phyloP scores from a whole-genome alignment of 768 basidiomycete species.

The Fibroporia radiculosa region DNA sequence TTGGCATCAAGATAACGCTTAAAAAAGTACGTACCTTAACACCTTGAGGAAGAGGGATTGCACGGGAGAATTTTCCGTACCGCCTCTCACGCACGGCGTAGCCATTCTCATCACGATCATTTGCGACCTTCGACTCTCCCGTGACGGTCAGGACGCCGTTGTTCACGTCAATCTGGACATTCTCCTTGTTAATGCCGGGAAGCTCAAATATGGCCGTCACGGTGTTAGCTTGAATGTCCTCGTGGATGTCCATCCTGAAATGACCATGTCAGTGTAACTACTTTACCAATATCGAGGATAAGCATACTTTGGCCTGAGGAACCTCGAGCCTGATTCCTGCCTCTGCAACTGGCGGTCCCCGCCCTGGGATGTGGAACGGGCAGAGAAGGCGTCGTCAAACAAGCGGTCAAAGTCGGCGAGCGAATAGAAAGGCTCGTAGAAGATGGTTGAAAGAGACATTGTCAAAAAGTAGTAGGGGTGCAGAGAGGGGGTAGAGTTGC shows the following conservation, averaged over 20 bases:
- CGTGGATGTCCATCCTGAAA: slow-evolving; percentile 45
- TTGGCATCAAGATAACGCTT: background rate
- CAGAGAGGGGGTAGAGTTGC: too few relatives aligned
- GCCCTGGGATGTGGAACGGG: slow-evolving; percentile 9
- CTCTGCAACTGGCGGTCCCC: slow-evolving; percentile 3
- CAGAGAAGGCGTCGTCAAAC: slow-evolving; percentile 32
- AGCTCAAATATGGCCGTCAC: slow-evolving; percentile 51
- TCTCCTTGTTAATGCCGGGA: slow-evolving; percentile 43
- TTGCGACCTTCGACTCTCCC: slow-evolving; percentile 33
- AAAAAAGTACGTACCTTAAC: slow-evolving; percentile 15
- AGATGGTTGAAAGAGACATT: slow-evolving; percentile 30
- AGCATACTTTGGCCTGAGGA: slow-evolving; percentile 17
- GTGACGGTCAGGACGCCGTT: slow-evolving; percentile 41
- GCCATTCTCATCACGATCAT: slow-evolving; percentile 27
- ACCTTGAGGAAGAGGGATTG: slow-evolving; percentile 19
- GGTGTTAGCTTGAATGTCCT: slow-evolving; percentile 34
- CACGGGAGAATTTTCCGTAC: slow-evolving; percentile 20
- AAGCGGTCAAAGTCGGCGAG: slow-evolving; percentile 35
- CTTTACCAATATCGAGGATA: background rate
- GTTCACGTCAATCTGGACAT: slow-evolving; percentile 43
- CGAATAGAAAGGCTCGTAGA: slow-evolving; percentile 35
- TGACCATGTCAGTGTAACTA: background rate
- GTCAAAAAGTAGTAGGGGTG: too few relatives aligned
- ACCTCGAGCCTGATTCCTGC: slow-evolving; percentile 4
- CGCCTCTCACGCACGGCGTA: slow-evolving; percentile 26